Percentiles rank a stretch among this genome's conserved stretches.
These are phyloP conservation scores for Exophiala sp. DNA, from an alignment of 2,329 filamentous ascomycete genomes.

Conservation along the genomic window DNA sequence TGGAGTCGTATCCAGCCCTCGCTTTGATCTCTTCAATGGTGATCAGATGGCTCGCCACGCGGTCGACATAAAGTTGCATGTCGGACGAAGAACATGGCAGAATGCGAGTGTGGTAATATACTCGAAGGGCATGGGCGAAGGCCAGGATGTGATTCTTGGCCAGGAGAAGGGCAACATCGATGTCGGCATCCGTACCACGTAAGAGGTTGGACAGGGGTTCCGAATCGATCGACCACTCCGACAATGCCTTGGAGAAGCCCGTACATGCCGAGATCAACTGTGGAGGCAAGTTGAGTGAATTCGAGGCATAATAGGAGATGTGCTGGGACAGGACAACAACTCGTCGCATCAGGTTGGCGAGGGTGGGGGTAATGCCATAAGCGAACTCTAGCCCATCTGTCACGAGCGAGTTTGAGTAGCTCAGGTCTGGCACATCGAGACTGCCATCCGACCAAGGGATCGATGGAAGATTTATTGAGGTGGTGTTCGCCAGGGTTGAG, in stretches of 20 bases:
- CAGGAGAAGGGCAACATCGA: conserved; percentile 13
- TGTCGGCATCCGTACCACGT: conserved; percentile 2
- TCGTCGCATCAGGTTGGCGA: conserved; percentile 23
- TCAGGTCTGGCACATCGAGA: conserved; percentile 6
- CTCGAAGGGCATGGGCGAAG: conserved; percentile 20
- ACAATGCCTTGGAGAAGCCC: conserved; percentile 5
- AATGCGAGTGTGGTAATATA: conserved; percentile 24
- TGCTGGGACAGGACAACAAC: conserved; percentile 10
- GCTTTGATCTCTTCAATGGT: conserved; percentile 25
- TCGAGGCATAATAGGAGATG: conserved; percentile 21
- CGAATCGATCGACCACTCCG: conserved; percentile 17
- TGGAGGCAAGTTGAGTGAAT: conserved; percentile 7
- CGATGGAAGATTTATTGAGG: conserved; percentile 14
- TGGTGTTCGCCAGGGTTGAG: conserved; percentile 23
- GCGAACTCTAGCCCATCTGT: conserved; percentile 21
- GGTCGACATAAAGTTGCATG: conserved; percentile 5
- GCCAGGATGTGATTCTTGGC: conserved; percentile 20
- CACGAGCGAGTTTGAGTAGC: conserved; percentile 5
- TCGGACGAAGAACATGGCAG: conserved; percentile 10
- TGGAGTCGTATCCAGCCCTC: conserved; percentile 11
- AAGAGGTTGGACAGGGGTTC: conserved; percentile 10
- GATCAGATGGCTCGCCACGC: conserved; percentile 19
- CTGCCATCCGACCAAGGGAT: conserved; percentile 8
- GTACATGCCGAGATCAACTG: conserved; percentile 1
- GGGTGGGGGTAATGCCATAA: conserved; percentile 25